These are phyloP conservation scores for Stachybotrys chlorohalonatus DNA, from an alignment of 2,329 filamentous ascomycete genomes.

Conservation along the genomic window DNA sequence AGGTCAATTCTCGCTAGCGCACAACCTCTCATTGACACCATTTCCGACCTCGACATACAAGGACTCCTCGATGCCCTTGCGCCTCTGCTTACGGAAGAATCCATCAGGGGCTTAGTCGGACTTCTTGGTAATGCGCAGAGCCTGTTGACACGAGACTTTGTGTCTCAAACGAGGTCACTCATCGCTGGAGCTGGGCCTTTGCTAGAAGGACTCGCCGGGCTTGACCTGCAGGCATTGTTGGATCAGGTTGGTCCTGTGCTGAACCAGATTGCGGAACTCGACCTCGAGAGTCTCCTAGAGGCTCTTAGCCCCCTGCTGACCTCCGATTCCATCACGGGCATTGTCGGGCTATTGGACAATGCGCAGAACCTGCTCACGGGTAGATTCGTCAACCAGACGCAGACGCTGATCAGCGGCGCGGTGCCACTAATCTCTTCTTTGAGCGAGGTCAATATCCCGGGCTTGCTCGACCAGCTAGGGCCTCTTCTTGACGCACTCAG, in stretches of 20 bases:
- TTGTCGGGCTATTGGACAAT: conserved; percentile 20
- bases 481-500: conserved; percentile 20
- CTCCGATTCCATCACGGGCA: conserved; percentile 15
- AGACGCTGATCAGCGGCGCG: conserved; percentile 17
- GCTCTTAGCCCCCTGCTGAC: conserved; percentile 17
- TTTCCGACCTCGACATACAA: conserved; percentile 20
- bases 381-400: conserved; percentile 18
- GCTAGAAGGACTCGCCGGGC: conserved; percentile 19
- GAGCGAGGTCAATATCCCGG: conserved; percentile 12
- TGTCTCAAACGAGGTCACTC: conserved; percentile 14
- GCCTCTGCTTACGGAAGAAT: conserved; percentile 20
- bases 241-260: conserved; percentile 25
- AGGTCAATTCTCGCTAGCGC: conserved; percentile 11
- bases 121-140: conserved; percentile 21
- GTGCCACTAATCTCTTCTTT: conserved; percentile 13
- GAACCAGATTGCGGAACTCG: conserved; percentile 17
- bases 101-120: conserved; percentile 21
- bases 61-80: conserved; percentile 15
- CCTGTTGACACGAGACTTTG: conserved; percentile 17
- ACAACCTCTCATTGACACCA: conserved; percentile 10
- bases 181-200: conserved; percentile 20
- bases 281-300: conserved; percentile 18
- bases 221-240: conserved; percentile 22
- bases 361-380: conserved; percentile 16
- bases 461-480: conserved; percentile 14